Evolutionary conservation across 805 yeast species (phyloP), one percentile per base, ranked within the genome.

Genomic region (Ogataea minuta): DNA sequence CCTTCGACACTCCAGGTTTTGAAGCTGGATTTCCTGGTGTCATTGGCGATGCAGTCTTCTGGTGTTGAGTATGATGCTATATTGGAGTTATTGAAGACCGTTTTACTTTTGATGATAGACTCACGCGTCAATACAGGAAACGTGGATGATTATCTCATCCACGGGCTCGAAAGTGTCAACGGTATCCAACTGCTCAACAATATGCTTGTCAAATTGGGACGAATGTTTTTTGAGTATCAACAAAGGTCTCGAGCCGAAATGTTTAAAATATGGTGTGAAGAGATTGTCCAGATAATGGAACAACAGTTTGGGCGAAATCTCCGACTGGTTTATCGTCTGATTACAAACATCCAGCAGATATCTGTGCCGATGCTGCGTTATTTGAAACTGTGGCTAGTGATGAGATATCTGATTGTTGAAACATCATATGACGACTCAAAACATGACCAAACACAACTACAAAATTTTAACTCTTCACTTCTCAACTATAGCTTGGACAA

Each of bases 351-450:
- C 20, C 33, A 39, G 11, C 36, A 29, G 8, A 24, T 44, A 6
- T 27, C 45, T 9, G 36, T 45, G n/a, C 49, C 54, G 3, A 24
- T 45, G 14, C 19, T 50, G 12, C 24, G 39, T 25, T 25, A 29
- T 6, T 25, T 49, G 23, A 56, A 48, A 28, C 29, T 39, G 11
- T 45, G 47, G 44, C 23, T 56, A 15, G 37, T 49, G 16, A 13
- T 53, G 11, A 33, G 31, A 12, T 52, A 37, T 35, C 14, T 56
- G 2, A 9, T 44, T 8, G 9, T 27, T 4, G 36, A 41, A 23
- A 44, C 36, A 19, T 33, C 36, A 7, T 43, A 52, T 11, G 52
- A 54, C 19, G 44, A 46, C 9, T 38, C 34, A 7, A 19, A 15
- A 17, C 41, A 12, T 15, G 41, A 17, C 23, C 6, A 8, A 14